Evolutionary conservation across 495 filamentous ascomycete species (phyloP).

Genomic region (Cenococcum geophilum): DNA sequence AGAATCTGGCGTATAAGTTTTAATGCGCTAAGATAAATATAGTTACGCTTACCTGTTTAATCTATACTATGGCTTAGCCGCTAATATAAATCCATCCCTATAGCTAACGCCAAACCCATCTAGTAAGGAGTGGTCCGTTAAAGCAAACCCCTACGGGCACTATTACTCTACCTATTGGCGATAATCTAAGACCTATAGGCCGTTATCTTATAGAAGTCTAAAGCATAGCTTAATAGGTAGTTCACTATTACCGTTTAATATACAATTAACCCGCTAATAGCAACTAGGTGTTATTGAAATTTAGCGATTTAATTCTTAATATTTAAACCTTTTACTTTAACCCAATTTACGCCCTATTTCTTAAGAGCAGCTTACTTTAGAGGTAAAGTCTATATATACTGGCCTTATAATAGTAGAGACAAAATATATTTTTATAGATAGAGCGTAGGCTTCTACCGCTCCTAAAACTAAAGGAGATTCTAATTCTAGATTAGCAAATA

Average conservation of each 20-base stretch:
- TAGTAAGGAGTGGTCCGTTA: slow-evolving; percentile 25
- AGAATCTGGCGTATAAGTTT: neutral
- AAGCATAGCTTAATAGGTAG: neutral
- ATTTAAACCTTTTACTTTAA: slow-evolving; percentile 26
- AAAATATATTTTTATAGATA: slow-evolving; percentile 69
- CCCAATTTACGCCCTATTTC: slow-evolving; percentile 29
- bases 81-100: neutral
- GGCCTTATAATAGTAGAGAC: slow-evolving; percentile 73
- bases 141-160: slow-evolving; percentile 20
- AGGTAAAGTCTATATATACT: slow-evolving; percentile 63
- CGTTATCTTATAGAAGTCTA: slow-evolving; percentile 11
- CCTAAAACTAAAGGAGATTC: slow-evolving; percentile 14
- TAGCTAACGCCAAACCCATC: slow-evolving; percentile 20
- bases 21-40: neutral
- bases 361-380: slow-evolving; percentile 30
- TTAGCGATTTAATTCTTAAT: slow-evolving; percentile 18
- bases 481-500: slow-evolving; percentile 46
- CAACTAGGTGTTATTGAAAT: slow-evolving; percentile 23
- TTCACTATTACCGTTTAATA: neutral
- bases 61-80: slow-evolving; percentile 9
- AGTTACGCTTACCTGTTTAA: slow-evolving; percentile 12
- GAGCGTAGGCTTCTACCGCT: slow-evolving; percentile 36
- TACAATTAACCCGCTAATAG: slow-evolving; percentile 1
- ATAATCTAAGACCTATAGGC: slow-evolving; percentile 1
- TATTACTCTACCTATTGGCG: slow-evolving; percentile 8